Evolutionary conservation across 2,329 filamentous ascomycete species (phyloP), one percentile per base, ranked within the genome.

Genomic region (Sporothrix curviconia): DNA sequence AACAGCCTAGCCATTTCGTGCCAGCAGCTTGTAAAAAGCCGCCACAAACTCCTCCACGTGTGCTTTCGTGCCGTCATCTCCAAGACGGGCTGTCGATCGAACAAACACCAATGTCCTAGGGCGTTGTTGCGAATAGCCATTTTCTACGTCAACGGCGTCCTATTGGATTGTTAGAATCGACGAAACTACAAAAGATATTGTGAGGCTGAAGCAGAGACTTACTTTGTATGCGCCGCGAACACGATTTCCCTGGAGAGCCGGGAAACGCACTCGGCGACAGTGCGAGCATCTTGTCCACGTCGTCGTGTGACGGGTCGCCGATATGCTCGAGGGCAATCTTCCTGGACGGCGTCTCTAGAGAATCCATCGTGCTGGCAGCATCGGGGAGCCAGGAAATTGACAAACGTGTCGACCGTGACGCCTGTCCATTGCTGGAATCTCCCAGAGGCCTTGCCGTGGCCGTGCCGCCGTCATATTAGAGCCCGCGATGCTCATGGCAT

Each of bases 381-480:
- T 36, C 2, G 19, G 79, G 5, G 84, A 69, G 53, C n/a, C 77
- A 95, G 70, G 62, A 95, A 94, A 68, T 96, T 96, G 64, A 96
- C 83, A 71, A 89, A 92, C 0, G 80, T 84, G 63, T 88, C 80
- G 1, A 95, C 70, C 55, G 70, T 75, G 2, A 90, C 71, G 0
- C 86, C 87, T 0, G 89, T 92, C 90, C 90, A 96, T 15, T 77
- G 70, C 19, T 76, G n/a, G 71, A 37, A 96, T 85, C 68, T 95
- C 85, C 72, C 81, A 82, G 1, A 96, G 72, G 1, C 83, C n/a
- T n/a, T n/a, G n/a, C n/a, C n/a, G n/a, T 83, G 0, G 83, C 83
- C 1, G 74, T 74, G 0, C 80, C 78, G 65, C 76, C 78, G 2
- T 71, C 70, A 2, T 28, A 15, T 14, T 11, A 7, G 1, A 17